Percentiles rank a stretch among this genome's conserved stretches.
phyloP scores from a whole-genome alignment of 1,284 basidiomycete species.

The Sparassis latifolia region DNA sequence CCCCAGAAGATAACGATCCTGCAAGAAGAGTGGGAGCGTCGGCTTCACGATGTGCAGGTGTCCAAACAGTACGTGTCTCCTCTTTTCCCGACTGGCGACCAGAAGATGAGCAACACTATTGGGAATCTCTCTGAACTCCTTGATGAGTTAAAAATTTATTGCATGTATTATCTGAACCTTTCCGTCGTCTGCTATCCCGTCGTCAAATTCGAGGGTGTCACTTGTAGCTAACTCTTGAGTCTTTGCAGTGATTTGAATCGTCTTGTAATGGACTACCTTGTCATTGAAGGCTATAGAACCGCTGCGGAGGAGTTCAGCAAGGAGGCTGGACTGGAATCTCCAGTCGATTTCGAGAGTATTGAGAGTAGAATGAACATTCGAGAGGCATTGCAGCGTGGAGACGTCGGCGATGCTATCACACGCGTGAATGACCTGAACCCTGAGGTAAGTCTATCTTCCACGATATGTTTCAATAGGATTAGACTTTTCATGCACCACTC shows the following conservation, averaged over 20 bases:
- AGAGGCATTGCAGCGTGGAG: conserved; percentile 88
- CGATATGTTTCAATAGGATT: conserved; percentile 53
- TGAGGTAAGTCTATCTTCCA: conserved; percentile 62
- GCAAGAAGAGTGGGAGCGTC: conserved; percentile 71
- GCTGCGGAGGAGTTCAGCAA: conserved; percentile 92
- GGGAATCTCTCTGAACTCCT: conserved; percentile 84
- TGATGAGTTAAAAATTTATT: conserved; percentile 56
- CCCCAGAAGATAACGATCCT: conserved; percentile 50
- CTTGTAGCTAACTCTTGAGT: conserved; percentile 27
- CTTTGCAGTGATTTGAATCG: conserved; percentile 80
- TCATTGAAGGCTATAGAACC: conserved; percentile 95
- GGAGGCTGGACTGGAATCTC: conserved; percentile 74
- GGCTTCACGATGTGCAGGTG: conserved; percentile 66
- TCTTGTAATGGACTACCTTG: conserved; percentile 97
- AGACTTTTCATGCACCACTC: conserved; percentile 99
- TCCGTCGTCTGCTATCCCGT: conserved; percentile 1
- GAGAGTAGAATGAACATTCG: conserved; percentile 92
- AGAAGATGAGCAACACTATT: conserved; percentile 59
- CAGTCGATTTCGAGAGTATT: conserved; percentile 87
- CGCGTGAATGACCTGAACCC: conserved; percentile 94
- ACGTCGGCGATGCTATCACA: conserved; percentile 91
- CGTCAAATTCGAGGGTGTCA: conserved; percentile 17
- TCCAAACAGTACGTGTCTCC: conserved; percentile 64
- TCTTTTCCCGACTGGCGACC: conserved; percentile 10
- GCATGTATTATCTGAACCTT: conserved; percentile 78